Conservation (phyloP, 768 basidiomycete species). For the Rhizopogon vinicolor region DNA sequence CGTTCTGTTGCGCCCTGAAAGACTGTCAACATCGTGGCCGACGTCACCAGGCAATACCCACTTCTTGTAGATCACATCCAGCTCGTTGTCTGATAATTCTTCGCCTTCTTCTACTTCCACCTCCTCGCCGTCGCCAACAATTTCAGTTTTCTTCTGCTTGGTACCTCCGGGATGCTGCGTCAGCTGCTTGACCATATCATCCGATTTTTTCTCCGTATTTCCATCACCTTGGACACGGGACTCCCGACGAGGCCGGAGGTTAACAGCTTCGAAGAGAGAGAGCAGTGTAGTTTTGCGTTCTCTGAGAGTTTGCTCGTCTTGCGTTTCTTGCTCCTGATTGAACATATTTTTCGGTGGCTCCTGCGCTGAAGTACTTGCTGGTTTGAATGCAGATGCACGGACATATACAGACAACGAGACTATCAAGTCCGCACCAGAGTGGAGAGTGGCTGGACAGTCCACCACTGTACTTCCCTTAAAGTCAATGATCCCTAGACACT, state of each 20-base stretch:
- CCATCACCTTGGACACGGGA: conserved; percentile 27
- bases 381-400: conserved; percentile 61
- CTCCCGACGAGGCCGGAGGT: conserved; percentile 59
- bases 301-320: conserved; percentile 71
- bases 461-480: conserved; percentile 68
- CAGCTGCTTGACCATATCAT: conserved; percentile 38
- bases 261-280: conserved; percentile 67
- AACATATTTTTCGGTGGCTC: conserved; percentile 39
- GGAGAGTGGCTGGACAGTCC: conserved; percentile 68
- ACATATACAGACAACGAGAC: conserved; percentile 74
- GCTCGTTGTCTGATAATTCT: conserved; percentile 74
- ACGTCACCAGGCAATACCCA: conserved; percentile 24
- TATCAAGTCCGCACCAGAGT: conserved; percentile 74
- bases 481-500: conserved; percentile 51
- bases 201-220: conserved; percentile 29
- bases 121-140: conserved; percentile 79
- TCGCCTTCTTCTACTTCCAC: conserved; percentile 82
- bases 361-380: conserved; percentile 29
- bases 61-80: conserved; percentile 84
- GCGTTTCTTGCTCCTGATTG: conserved; percentile 76
- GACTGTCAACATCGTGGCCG: conserved; percentile 4
- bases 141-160: conserved; percentile 51
- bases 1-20: conserved; percentile 77
- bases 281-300: conserved; percentile 75
- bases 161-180: conserved; percentile 27